phyloP scores from a whole-genome alignment of 2,329 filamentous ascomycete genomes.

The Amauroascus niger region DNA sequence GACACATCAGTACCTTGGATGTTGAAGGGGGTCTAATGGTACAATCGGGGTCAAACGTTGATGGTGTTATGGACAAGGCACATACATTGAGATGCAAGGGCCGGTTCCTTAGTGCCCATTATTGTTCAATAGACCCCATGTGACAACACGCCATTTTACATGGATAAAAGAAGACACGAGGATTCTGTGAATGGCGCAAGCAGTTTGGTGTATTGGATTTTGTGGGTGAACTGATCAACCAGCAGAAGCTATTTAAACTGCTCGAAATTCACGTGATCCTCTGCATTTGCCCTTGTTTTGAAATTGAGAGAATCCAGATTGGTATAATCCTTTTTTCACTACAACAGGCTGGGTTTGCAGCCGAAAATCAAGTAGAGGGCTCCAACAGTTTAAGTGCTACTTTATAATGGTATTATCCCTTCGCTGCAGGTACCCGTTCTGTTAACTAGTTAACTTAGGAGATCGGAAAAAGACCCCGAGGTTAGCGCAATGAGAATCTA shows the following conservation, averaged over 20 bases:
- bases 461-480: background rate
- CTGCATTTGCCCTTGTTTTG: too few relatives aligned
- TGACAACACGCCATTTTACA: background rate
- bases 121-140: background rate
- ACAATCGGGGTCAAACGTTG: too few relatives aligned
- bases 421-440: too few relatives aligned
- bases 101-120: constrained; percentile 1
- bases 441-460: background rate
- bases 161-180: background rate
- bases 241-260: background rate
- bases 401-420: too few relatives aligned
- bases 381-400: too few relatives aligned
- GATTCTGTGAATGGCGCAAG: background rate
- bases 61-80: background rate
- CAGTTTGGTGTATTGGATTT: background rate
- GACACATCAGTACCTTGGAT: background rate
- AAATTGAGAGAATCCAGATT: too few relatives aligned
- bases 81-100: constrained; percentile 6
- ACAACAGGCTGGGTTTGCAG: too few relatives aligned
- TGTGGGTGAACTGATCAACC: background rate
- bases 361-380: too few relatives aligned
- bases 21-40: background rate
- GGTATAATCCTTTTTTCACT: too few relatives aligned
- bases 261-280: background rate
- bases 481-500: too few relatives aligned